Evolutionary conservation across 495 filamentous ascomycete genomes (phyloP), one percentile per base, ranked within the genome.

Genomic region (Hypoxylon lenormandii): DNA sequence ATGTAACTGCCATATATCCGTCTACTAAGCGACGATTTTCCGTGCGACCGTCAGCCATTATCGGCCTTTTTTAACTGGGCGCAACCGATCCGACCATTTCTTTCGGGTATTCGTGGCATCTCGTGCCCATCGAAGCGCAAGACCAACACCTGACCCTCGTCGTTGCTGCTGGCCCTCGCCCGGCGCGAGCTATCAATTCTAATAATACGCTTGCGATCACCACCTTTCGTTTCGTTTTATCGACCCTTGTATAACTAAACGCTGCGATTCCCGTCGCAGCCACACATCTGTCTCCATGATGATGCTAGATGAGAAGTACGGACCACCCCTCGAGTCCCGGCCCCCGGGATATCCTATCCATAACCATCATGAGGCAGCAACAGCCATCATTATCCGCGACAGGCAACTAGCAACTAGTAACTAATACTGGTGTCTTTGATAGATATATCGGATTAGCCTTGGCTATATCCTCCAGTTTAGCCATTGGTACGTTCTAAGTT

Each of bases 361-460:
- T 51, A 19, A 21, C 28, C 53, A 33, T 52, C 55, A 48, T 52
- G 26, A 40, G 42, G 18, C n/a, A 23, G 56, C 33, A 37, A n/a
- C 22, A 13, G 19, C 47, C 45, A 26, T 37, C 28, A 36, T 23
- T 5, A 45, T 3, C 16, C 15, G 59, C 12, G 42, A 60, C 47
- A 45, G 54, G 15, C 37, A 22, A 65, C 78, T 86, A 72, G n/a
- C n/a, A n/a, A n/a, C n/a, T n/a, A 58, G 15, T 42, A 22, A 65
- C 78, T 86, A 72, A 87, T 75, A 45, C 55, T 23, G 23, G 30
- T 49, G 26, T 69, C 57, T 38, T 45, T 43, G 63, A 80, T 80
- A 97, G 93, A 85, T 97, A 97, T 77, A 87, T 97, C 75, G 94
- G 93, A 70, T 83, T 97, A 74, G 85, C 89, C 60, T 80, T 98